These are phyloP conservation scores for Glycyrrhiza uralensis DNA, from an alignment of 306 rosid species.

Conservation along the genomic window DNA sequence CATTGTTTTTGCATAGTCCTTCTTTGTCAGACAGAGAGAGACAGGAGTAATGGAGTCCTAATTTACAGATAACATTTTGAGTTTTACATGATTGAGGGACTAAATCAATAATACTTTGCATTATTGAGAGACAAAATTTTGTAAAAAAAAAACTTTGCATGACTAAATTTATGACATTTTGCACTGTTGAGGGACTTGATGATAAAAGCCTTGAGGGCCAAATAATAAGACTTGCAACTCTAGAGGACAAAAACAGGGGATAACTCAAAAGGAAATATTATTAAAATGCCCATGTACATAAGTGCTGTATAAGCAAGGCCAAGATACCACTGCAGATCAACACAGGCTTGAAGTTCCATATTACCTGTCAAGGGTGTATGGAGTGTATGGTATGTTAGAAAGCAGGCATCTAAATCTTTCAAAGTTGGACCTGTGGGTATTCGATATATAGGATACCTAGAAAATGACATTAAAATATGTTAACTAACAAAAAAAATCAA, in stretches of 20 bases:
- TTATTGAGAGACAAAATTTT: neutral
- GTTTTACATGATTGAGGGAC: neutral
- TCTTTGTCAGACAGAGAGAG: neutral
- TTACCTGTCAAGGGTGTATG: constrained; percentile 63
- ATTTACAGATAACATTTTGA: constrained; percentile 2
- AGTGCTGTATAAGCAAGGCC: constrained; percentile 7
- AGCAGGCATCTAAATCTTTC: constrained; percentile 80
- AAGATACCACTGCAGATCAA: neutral
- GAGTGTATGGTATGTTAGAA: constrained; percentile 75
- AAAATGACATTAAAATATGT: constrained; percentile 31
- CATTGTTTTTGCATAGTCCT: neutral
- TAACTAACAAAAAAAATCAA: constrained; percentile 26
- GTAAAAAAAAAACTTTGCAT: neutral
- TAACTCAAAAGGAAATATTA: neutral
- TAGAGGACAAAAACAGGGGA: neutral
- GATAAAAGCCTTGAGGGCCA: neutral
- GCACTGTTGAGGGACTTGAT: neutral
- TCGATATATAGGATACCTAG: constrained; percentile 88
- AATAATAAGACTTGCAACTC: neutral
- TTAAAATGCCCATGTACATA: neutral
- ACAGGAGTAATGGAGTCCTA: neutral
- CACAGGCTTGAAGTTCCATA: neutral
- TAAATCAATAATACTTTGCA: neutral
- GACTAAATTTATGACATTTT: neutral
- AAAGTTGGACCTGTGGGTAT: constrained; percentile 84